These are phyloP conservation scores for Diaporthe ampelina DNA, from an alignment of 2,329 filamentous ascomycete species.

Conservation along the genomic window DNA sequence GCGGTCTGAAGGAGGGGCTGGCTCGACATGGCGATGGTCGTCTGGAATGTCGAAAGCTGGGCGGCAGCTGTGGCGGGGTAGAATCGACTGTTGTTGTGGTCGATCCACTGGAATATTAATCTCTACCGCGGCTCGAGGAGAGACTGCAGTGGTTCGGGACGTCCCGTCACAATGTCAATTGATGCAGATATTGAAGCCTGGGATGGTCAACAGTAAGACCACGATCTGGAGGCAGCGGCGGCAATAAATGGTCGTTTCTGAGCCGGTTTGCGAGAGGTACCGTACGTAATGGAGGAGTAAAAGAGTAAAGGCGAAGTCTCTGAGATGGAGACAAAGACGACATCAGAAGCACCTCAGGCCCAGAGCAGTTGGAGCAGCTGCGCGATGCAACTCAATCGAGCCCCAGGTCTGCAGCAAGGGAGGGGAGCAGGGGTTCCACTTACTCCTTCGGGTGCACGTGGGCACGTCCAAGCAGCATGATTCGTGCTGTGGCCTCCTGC, in stretches of 20 bases:
- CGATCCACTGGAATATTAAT: constrained; percentile 5
- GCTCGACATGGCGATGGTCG: constrained; percentile 80
- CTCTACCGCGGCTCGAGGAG: constrained; percentile 1
- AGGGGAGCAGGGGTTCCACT: constrained; percentile 29
- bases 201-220: background rate
- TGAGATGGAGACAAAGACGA: constrained; percentile 12
- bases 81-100: background rate
- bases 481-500: background rate
- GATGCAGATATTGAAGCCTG: background rate
- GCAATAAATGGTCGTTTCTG: background rate
- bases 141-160: constrained; percentile 1
- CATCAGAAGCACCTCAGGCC: constrained; percentile 23
- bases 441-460: constrained; percentile 36
- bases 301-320: background rate
- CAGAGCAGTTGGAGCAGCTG: background rate
- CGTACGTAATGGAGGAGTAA: constrained; percentile 11
- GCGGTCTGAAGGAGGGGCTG: constrained; percentile 96
- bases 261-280: background rate
- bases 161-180: constrained; percentile 9
- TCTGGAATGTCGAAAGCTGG: constrained; percentile 33
- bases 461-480: constrained; percentile 15
- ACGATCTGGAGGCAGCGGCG: constrained; percentile 5
- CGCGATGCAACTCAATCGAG: constrained; percentile 31
- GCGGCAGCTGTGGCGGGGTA: constrained; percentile 8
- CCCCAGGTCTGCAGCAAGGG: constrained; percentile 22